Percentiles rank a stretch among this genome's conserved stretches.
Conservation (phyloP, 139 green algal species). For the Nannochloris sp. region DNA sequence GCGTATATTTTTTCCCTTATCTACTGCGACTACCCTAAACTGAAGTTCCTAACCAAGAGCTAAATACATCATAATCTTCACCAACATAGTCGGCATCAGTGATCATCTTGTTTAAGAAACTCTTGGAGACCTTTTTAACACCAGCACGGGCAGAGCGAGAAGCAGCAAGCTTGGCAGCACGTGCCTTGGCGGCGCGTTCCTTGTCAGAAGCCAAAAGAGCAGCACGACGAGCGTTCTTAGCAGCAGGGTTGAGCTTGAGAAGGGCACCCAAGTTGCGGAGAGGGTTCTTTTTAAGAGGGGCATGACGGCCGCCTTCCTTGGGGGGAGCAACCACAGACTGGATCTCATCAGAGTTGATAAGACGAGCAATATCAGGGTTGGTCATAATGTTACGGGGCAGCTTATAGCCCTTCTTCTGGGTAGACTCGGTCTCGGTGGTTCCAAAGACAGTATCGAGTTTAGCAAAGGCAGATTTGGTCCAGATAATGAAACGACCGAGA, state of each 20-base stretch:
- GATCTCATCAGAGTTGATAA: constrained; percentile 98
- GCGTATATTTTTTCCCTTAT: neutral
- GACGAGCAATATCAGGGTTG: constrained; percentile 87
- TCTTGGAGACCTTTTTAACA: constrained; percentile 35
- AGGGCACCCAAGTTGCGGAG: constrained; percentile 93
- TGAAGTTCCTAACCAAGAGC: constrained; percentile 54
- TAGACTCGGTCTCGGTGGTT: constrained; percentile 51
- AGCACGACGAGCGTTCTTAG: constrained; percentile 53
- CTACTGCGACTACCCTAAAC: constrained; percentile 1
- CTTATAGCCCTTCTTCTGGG: constrained; percentile 93
- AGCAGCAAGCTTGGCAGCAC: constrained; percentile 34
- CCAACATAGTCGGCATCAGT: constrained; percentile 82
- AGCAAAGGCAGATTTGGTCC: constrained; percentile 94
- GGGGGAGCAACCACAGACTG: constrained; percentile 67
- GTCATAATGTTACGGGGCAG: constrained; percentile 82
- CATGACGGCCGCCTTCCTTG: constrained; percentile 42
- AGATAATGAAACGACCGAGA: constrained; percentile 96
- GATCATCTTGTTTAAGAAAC: constrained; percentile 66
- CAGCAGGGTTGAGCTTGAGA: constrained; percentile 97
- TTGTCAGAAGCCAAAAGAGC: constrained; percentile 47
- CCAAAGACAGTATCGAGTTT: constrained; percentile 88
- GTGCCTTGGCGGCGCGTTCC: constrained; percentile 30
- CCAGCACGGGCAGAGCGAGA: constrained; percentile 28
- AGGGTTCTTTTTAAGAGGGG: constrained; percentile 95
- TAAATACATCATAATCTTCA: constrained; percentile 89